A percentile compares a stretch with the other conserved stretches of the same genome.
These are phyloP conservation scores for Dionaea muscipula DNA, from an alignment of 179 eudicot genomes.

Conservation along the genomic window DNA sequence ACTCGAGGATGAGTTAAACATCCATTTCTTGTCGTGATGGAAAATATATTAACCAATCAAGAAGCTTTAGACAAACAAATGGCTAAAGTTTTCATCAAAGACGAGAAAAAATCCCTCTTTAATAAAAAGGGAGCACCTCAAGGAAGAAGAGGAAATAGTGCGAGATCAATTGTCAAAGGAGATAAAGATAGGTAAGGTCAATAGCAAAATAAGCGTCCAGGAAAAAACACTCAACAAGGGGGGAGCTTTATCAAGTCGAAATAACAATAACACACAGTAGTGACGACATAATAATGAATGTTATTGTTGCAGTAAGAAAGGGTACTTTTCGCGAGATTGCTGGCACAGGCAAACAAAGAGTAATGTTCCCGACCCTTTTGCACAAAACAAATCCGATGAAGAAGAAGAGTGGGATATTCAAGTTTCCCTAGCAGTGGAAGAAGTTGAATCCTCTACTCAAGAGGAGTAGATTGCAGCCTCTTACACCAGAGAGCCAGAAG, in stretches of 20 bases:
- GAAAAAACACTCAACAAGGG: background rate
- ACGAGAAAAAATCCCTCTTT: background rate
- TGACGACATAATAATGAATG: background rate
- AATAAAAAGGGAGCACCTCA: too few relatives aligned
- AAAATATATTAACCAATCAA: conserved; percentile 10
- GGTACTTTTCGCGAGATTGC: too few relatives aligned
- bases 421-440: background rate
- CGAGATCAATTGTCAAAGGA: too few relatives aligned
- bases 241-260: background rate
- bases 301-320: background rate
- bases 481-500: too few relatives aligned
- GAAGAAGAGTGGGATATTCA: background rate
- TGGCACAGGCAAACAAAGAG: background rate
- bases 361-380: background rate
- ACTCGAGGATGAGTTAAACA: conserved; percentile 13
- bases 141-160: too few relatives aligned
- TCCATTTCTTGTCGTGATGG: conserved; percentile 6
- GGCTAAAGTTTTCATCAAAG: background rate
- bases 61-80: background rate
- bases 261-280: background rate
- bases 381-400: background rate
- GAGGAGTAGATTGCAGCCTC: background rate
- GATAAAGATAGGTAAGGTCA: too few relatives aligned
- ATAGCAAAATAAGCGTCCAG: background rate
- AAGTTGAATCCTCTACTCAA: background rate